Conservation (phyloP, 2,329 filamentous ascomycete genomes). For the Pseudogymnoascus destructans region DNA sequence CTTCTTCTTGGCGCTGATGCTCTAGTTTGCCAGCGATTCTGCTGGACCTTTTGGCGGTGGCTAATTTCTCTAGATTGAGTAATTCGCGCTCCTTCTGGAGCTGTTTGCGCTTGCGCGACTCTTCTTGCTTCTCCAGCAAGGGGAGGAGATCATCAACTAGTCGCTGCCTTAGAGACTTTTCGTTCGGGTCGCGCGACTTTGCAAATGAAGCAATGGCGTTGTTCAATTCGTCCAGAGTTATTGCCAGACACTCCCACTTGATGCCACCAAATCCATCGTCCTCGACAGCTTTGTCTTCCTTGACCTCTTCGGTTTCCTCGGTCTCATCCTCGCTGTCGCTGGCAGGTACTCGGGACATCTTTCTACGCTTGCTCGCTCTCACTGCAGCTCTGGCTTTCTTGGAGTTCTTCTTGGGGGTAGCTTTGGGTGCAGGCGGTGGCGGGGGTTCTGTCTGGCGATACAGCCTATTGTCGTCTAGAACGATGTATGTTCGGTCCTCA, state of each 20-base stretch:
- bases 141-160: conserved; percentile 71
- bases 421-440: conserved; percentile 40
- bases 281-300: conserved; percentile 25
- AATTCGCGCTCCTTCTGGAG: conserved; percentile 62
- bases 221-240: conserved; percentile 66
- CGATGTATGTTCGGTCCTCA: conserved; percentile 74
- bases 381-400: conserved; percentile 50
- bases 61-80: conserved; percentile 69
- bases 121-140: conserved; percentile 65
- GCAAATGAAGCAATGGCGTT: conserved; percentile 56
- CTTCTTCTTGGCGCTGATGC: conserved; percentile 60
- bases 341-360: conserved; percentile 35
- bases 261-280: conserved; percentile 60
- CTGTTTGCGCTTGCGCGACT: conserved; percentile 60
- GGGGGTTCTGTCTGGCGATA: conserved; percentile 76
- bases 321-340: conserved; percentile 30
- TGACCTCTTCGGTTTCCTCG: conserved; percentile 27
- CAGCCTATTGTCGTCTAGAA: conserved; percentile 85
- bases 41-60: conserved; percentile 87
- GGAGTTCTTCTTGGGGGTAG: conserved; percentile 51
- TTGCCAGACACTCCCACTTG: conserved; percentile 83
- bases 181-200: conserved; percentile 70
- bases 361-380: conserved; percentile 61
- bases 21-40: conserved; percentile 74
- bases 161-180: conserved; percentile 61